Evolutionary conservation across 202 grass and related monocot species (phyloP), one percentile per base, ranked within the genome.

Genomic region (Setaria italica): DNA sequence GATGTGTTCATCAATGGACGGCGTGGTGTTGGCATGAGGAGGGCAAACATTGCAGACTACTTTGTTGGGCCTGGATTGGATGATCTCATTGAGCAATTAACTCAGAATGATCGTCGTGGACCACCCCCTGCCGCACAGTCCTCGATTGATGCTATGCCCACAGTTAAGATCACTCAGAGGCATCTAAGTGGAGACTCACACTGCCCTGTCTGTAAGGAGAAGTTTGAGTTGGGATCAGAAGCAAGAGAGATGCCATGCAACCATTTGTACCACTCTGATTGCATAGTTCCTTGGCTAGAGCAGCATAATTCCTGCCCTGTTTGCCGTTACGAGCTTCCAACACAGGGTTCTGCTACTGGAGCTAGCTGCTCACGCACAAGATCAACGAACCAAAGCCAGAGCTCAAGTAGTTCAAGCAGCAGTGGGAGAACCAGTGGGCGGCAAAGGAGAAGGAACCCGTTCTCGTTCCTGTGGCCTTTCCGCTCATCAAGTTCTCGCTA

Each of bases 221-320:
- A 77, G 78, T 98, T 98, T 14, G 93, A 95, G 69, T 32, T 95
- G 71, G 90, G 58, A 37, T 91, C 67, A 14, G 93, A 95, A 71
- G 93, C 87, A 54, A 91, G 93, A 81, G 93, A 95, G 78, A 98
- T 93, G 91, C 95, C 95, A 64, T 98, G 95, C 72, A 87, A 93
- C 25, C 95, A 98, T 90, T 67, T 98, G 7, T 98, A 98, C 80
- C 95, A 98, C 77, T 85, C 89, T 0, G 92, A 94, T 50, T 98
- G 95, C 80, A 98, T 98, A 51, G 70, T 98, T 87, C 95, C 95
- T 53, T 98, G 95, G 95, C 83, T 98, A 46, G 95, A 95, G 50
- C 95, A 95, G 39, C 95, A 98, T 58, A 98, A 95, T 77, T 98
- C 95, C 25, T 97, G 95, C 0, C 95, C 95, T 43, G 95, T 97